Conservation (phyloP, 192 early-diverging fungal species). For the Umbelopsis sp. region DNA sequence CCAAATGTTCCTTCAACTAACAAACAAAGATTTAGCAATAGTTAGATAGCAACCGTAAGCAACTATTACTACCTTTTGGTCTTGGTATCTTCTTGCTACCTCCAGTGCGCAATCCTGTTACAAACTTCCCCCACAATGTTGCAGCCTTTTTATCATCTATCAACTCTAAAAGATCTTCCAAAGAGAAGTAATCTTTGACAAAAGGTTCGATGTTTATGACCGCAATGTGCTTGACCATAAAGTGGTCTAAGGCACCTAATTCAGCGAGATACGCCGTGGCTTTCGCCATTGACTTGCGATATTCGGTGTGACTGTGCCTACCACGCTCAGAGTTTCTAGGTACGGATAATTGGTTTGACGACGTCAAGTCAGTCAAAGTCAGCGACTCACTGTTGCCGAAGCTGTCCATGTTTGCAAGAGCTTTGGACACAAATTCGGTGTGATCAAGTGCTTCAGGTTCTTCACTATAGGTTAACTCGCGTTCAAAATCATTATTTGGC, state of each 20-base stretch:
- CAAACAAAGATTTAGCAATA: neutral
- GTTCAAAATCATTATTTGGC: neutral
- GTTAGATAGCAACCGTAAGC: neutral
- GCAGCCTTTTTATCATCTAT: slow-evolving; percentile 74
- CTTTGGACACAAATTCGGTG: neutral
- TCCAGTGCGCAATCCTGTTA: slow-evolving; percentile 65
- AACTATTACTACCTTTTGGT: slow-evolving; percentile 49
- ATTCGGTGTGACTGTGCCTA: slow-evolving; percentile 2
- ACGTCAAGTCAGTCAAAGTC: neutral
- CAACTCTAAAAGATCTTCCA: slow-evolving; percentile 78
- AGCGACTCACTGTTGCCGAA: neutral
- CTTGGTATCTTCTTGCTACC: slow-evolving; percentile 40
- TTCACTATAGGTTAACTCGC: neutral
- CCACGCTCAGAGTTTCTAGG: neutral
- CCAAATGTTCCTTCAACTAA: slow-evolving; percentile 84
- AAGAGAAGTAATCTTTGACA: slow-evolving; percentile 67
- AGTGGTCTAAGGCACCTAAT: slow-evolving; percentile 76
- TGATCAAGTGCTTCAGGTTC: slow-evolving; percentile 6
- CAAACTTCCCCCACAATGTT: slow-evolving; percentile 74
- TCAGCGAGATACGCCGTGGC: slow-evolving; percentile 55
- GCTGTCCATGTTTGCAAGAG: slow-evolving; percentile 11
- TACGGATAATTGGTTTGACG: neutral
- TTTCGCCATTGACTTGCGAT: slow-evolving; percentile 33
- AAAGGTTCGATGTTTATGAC: slow-evolving; percentile 73
- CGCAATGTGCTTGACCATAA: slow-evolving; percentile 85